Conservation (phyloP, 495 filamentous ascomycete species). For the Xylaria cubensis region DNA sequence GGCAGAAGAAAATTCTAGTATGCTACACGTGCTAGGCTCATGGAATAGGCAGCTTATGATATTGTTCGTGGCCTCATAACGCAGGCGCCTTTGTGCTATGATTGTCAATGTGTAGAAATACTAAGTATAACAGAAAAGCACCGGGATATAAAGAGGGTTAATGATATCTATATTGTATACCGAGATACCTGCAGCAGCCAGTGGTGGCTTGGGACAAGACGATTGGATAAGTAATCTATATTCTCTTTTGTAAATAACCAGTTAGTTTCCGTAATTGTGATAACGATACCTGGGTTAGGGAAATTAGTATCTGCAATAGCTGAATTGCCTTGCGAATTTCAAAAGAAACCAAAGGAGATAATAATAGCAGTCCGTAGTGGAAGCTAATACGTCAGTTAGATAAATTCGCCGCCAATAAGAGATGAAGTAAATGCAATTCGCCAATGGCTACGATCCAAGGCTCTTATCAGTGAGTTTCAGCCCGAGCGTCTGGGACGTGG, state of each 20-base stretch:
- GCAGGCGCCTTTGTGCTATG: not conserved
- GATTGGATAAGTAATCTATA: too few relatives aligned
- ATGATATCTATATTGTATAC: not conserved
- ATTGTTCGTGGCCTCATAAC: not conserved
- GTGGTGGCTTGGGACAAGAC: too few relatives aligned
- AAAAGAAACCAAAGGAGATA: not conserved
- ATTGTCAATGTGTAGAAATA: too few relatives aligned
- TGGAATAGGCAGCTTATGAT: not conserved
- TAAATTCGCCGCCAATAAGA: slow-evolving; percentile 11
- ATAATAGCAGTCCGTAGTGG: not conserved
- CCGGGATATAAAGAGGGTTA: too few relatives aligned
- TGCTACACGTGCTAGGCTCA: not conserved
- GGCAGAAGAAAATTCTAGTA: not conserved
- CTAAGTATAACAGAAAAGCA: not conserved
- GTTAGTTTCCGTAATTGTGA: not conserved
- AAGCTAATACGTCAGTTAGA: not conserved
- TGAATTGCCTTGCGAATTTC: not conserved
- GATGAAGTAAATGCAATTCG: not conserved
- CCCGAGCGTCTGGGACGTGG: slow-evolving; percentile 19
- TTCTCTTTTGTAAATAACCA: too few relatives aligned
- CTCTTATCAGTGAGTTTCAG: slow-evolving; percentile 17
- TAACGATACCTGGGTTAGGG: not conserved
- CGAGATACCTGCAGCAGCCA: not conserved
- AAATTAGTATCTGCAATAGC: not conserved
- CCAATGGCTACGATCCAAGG: not conserved